Evolutionary conservation across 257 asterid genomes (phyloP), one percentile per base, ranked within the genome.

Genomic region (Jasminum sambac): DNA sequence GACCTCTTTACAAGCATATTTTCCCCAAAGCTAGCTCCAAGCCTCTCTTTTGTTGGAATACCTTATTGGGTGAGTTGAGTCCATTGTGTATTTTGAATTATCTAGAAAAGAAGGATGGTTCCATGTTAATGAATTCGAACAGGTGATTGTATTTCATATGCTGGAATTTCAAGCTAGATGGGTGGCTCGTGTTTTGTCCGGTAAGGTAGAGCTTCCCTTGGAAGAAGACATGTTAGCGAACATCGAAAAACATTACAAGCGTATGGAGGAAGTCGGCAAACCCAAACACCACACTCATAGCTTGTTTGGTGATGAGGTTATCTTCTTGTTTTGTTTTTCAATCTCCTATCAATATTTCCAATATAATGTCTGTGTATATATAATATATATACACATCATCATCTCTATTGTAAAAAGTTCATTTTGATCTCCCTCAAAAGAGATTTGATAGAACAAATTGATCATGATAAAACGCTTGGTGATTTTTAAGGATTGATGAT

Each of bases 11-110:
- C 81, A 87, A 84, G 39, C 95, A 89, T 58, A 48, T 79, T 12
- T 89, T 89, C 55, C 86, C 89, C 96, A 19, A 38, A 75, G 64
- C 80, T 85, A 65, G 88, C 90, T 67, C 96, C 96, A 0, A 24
- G 13, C 19, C 88, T 89, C 60, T 84, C 91, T 10, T 87, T 89
- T 40, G 73, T 89, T 16, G 92, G 95, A 52, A 64, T 85, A 58
- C 67, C 89, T 39, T 62, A 57, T 63, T 67, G 61, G 79, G 91
- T 83, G 38, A 76, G 73, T 68, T 64, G 26, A 50, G 42, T 46
- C 66, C 5, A 8, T 41, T 19, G 10, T 14, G 16, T 1, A 50
- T 8, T n/a, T 48, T 48, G 9, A 48, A 16, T 44, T 44, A 46
- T 9, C 6, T 17, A 13, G 57, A 46, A 13, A 30, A 30, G 2